These are phyloP conservation scores for Lasiodiplodia sp. DNA, from an alignment of 2,329 filamentous ascomycete genomes.

Conservation along the genomic window DNA sequence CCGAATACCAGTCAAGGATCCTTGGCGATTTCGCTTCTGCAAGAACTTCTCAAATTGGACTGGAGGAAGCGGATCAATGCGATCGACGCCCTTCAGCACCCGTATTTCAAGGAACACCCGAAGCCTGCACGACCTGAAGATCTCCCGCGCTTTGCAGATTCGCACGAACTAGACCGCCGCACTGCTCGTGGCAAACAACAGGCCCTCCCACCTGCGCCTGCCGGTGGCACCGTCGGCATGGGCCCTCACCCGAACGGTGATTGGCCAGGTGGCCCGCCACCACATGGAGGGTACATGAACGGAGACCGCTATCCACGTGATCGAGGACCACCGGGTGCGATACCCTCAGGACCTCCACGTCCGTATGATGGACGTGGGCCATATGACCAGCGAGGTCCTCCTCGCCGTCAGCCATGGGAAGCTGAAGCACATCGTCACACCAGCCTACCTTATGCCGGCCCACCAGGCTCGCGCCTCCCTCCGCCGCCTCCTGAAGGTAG, in stretches of 20 bases:
- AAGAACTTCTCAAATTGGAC: slow-evolving; percentile 84
- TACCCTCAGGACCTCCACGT: slow-evolving; percentile 38
- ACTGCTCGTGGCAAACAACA: slow-evolving; percentile 88
- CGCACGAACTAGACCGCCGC: slow-evolving; percentile 92
- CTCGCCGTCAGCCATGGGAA: slow-evolving; percentile 40
- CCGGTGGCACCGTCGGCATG: slow-evolving; percentile 87
- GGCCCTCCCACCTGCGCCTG: slow-evolving; percentile 85
- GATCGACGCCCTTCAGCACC: slow-evolving; percentile 88
- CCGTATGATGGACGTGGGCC: slow-evolving; percentile 44
- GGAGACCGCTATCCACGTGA: slow-evolving; percentile 46
- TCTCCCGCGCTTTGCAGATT: slow-evolving; percentile 91
- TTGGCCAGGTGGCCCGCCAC: slow-evolving; percentile 53
- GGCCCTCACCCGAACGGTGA: slow-evolving; percentile 62
- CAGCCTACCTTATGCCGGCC: slow-evolving; percentile 30
- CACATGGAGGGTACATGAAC: slow-evolving; percentile 44
- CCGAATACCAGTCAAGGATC: slow-evolving; percentile 64
- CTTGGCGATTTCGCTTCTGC: slow-evolving; percentile 78
- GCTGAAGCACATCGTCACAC: slow-evolving; percentile 32
- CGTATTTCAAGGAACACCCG: slow-evolving; percentile 84
- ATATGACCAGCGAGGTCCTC: slow-evolving; percentile 36
- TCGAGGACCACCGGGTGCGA: slow-evolving; percentile 49
- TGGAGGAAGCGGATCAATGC: slow-evolving; percentile 91
- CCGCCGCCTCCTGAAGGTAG: slow-evolving; percentile 48
- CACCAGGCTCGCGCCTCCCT: slow-evolving; percentile 34
- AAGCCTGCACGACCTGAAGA: slow-evolving; percentile 83